These are phyloP conservation scores for Spencermartinsiella europaea DNA, from an alignment of 805 yeast species.

Conservation along the genomic window DNA sequence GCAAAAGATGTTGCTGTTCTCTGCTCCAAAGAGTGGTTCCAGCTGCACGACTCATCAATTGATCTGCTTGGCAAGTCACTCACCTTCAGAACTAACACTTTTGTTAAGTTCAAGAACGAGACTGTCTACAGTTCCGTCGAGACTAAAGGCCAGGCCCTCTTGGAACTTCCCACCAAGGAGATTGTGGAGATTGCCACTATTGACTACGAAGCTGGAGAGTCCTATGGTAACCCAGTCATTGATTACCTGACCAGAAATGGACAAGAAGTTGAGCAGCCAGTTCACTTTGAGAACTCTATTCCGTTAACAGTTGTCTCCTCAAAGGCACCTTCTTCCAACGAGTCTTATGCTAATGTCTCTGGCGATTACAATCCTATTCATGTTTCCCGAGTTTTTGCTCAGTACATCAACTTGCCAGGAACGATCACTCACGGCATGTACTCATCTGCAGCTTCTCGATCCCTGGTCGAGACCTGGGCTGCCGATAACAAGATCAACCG, in stretches of 20 bases:
- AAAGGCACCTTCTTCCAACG: slow-evolving; percentile 93
- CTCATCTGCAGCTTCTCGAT: slow-evolving; percentile 92
- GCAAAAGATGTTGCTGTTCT: slow-evolving; percentile 90
- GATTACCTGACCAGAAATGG: slow-evolving; percentile 93
- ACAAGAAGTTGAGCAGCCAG: slow-evolving; percentile 88
- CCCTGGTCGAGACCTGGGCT: slow-evolving; percentile 96
- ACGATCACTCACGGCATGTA: slow-evolving; percentile 99
- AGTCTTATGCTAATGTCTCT: slow-evolving; percentile 93
- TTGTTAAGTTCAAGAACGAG: slow-evolving; percentile 72
- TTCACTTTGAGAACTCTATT: slow-evolving; percentile 82
- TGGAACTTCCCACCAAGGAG: slow-evolving; percentile 92
- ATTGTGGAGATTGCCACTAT: slow-evolving; percentile 77
- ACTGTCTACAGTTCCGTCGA: slow-evolving; percentile 70
- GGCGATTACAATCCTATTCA: slow-evolving; percentile 99
- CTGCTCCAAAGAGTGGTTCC: slow-evolving; percentile 97
- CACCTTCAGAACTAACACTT: slow-evolving; percentile 84
- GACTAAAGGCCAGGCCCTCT: slow-evolving; percentile 77
- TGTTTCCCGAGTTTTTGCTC: slow-evolving; percentile 90
- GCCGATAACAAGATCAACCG: slow-evolving; percentile 95
- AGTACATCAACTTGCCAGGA: slow-evolving; percentile 91
- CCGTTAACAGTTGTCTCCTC: slow-evolving; percentile 52
- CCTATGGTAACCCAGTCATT: slow-evolving; percentile 95
- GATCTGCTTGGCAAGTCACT: slow-evolving; percentile 74
- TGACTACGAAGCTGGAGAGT: slow-evolving; percentile 82
- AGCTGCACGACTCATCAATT: slow-evolving; percentile 52